Percentiles rank a stretch among this genome's conserved stretches.
These are phyloP conservation scores for Puccinia novopanici DNA, from an alignment of 1,284 basidiomycete genomes.

Conservation along the genomic window DNA sequence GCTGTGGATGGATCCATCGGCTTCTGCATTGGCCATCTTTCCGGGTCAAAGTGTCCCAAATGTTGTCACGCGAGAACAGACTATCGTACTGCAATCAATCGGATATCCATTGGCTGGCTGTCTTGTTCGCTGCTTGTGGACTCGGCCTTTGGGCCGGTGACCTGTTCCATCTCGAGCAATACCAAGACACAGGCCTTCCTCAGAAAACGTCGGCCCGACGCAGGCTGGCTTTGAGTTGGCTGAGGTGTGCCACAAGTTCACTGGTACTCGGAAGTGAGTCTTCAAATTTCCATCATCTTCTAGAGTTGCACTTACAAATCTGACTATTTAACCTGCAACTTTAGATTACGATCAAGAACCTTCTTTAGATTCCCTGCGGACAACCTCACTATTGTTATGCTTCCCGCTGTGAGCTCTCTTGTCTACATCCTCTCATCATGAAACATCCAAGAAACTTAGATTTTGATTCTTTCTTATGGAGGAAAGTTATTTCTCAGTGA, in stretches of 20 bases:
- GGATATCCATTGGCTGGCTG: conserved; percentile 26
- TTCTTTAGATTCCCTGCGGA: conserved; percentile 30
- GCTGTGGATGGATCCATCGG: conserved; percentile 34
- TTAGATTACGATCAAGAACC: conserved; percentile 31
- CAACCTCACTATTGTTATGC: conserved; percentile 21
- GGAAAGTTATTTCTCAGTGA: conserved; percentile 35
- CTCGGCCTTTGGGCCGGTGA: conserved; percentile 24
- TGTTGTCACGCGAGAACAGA: not conserved
- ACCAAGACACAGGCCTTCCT: conserved; percentile 12
- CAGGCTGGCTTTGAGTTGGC: conserved; percentile 13
- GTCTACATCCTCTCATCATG: no score
- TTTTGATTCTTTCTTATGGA: not conserved
- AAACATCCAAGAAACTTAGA: not conserved
- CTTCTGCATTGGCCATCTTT: conserved; percentile 35
- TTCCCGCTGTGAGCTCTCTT: conserved; percentile 28
- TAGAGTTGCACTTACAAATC: not conserved
- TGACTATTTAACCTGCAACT: not conserved
- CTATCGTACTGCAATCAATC: not conserved
- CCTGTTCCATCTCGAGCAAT: not conserved
- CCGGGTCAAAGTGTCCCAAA: conserved; percentile 13
- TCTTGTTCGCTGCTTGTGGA: conserved; percentile 40
- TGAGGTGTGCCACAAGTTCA: conserved; percentile 25
- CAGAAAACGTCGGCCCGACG: not conserved
- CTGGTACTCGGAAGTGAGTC: conserved; percentile 30
- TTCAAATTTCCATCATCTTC: not conserved